Base-by-base conservation (phyloP, 2,329 filamentous ascomycete species). In the Alternaria consortialis region DNA sequence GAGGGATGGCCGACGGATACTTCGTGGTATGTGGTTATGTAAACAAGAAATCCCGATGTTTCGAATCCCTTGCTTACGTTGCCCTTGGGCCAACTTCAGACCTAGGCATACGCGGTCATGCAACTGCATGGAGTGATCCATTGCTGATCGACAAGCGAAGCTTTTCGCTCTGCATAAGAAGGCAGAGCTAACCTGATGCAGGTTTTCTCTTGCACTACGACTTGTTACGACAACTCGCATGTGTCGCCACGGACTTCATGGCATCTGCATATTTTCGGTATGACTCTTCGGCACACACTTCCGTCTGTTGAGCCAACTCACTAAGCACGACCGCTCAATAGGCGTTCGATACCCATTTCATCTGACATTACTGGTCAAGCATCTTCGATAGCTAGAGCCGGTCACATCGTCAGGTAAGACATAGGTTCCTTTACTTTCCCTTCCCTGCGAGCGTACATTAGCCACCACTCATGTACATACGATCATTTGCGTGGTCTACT, bases 341-440 rank as follows among this genome's bases (percentile, higher is more conserved):
- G 71, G 70, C 71, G 68, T 69, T 66, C 44, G 61, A 74, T 73
- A 75, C 72, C 67, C 72, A 51, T 29, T 40, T 44, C 50, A 43
- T 56, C 36, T 56, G 57, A 29, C 48, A 34, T 55, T 34, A 34
- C 37, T 47, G 47, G 36, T 47, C 42, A 37, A 34, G 34, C 32
- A 36, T 27, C 23, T 20, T 17, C 23, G 12, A 53, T 34, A 34
- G 42, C 15, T 51, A 44, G 48, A 42, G 48, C 51, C 56, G 29
- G 52, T 54, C 48, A 44, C 27, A 17, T 31, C 53, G 46, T 54
- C 36, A 54, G 62, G 62, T 64, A 64, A 58, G 58, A 52, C 23
- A 43, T 48, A 29, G 27, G 20, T 20, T 42, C 0, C 39, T 31
- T 46, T 42, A 44, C 23, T 20, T 13, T 53, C 36, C 15, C 53